Conservation (phyloP, 805 yeast genomes). For the Starmera caribaea region DNA sequence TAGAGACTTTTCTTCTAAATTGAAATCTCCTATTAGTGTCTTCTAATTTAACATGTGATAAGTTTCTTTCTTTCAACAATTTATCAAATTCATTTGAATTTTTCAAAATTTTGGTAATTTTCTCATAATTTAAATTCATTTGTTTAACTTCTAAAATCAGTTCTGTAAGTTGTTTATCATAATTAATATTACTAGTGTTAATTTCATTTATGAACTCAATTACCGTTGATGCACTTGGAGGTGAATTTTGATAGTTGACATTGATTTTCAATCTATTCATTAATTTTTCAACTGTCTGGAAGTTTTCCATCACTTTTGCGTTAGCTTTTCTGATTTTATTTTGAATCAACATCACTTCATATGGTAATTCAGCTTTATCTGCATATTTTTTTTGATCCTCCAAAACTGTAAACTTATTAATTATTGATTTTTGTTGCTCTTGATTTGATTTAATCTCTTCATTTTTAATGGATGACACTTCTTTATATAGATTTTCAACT, state of each 20-base stretch:
- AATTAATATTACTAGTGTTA: slow-evolving; percentile 8
- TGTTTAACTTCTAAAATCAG: slow-evolving; percentile 11
- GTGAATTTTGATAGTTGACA: slow-evolving; percentile 5
- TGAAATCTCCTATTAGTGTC: slow-evolving; percentile 5
- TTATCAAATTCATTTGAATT: neutral
- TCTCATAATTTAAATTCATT: slow-evolving; percentile 11
- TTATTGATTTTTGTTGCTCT: slow-evolving; percentile 3
- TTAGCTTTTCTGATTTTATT: slow-evolving; percentile 9
- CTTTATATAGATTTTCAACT: slow-evolving; percentile 1
- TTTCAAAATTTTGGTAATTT: slow-evolving; percentile 6
- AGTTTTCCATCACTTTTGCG: slow-evolving; percentile 1
- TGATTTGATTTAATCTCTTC: slow-evolving; percentile 1
- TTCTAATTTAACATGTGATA: slow-evolving; percentile 10
- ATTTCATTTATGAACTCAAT: slow-evolving; percentile 10
- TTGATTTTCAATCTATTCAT: slow-evolving; percentile 12
- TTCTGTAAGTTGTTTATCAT: slow-evolving; percentile 11
- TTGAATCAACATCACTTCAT: slow-evolving; percentile 10
- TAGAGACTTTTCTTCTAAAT: slow-evolving; percentile 4
- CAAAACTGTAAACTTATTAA: slow-evolving; percentile 4
- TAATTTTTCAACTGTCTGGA: slow-evolving; percentile 13
- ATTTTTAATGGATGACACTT: neutral
- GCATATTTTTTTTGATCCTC: slow-evolving; percentile 4
- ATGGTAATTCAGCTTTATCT: slow-evolving; percentile 9
- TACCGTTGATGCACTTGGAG: slow-evolving; percentile 7
- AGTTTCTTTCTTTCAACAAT: neutral